Percentiles rank a stretch among this genome's conserved stretches.
These are phyloP conservation scores for Thermothielavioides terrestris DNA, from an alignment of 495 filamentous ascomycete genomes.

Conservation along the genomic window DNA sequence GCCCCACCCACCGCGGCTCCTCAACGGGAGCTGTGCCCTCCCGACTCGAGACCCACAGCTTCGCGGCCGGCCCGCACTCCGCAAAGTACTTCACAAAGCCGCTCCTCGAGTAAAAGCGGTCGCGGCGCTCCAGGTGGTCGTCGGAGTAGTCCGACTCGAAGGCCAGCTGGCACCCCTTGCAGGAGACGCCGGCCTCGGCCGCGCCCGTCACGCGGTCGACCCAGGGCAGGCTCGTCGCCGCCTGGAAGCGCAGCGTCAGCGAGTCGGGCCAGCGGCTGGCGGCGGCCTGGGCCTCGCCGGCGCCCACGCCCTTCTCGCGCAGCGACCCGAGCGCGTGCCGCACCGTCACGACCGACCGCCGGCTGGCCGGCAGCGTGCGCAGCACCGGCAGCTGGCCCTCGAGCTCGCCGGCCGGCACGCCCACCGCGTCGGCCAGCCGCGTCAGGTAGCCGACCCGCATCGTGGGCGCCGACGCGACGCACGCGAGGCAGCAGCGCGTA, in stretches of 20 bases:
- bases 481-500: constrained; percentile 4
- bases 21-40: not conserved
- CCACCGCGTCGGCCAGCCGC: constrained; percentile 1
- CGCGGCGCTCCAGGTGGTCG: constrained; percentile 2
- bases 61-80: not conserved
- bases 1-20: not conserved
- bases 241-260: constrained; percentile 7
- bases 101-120: not conserved
- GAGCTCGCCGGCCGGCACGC: not conserved
- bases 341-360: not conserved
- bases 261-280: constrained; percentile 1
- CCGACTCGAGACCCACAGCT: not conserved
- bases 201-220: not conserved
- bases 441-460: constrained; percentile 1
- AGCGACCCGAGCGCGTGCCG: not conserved
- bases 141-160: constrained; percentile 5
- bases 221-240: constrained; percentile 4
- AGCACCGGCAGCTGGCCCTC: not conserved
- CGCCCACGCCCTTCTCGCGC: not conserved
- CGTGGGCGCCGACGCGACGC: constrained; percentile 3
- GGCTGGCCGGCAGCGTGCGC: constrained; percentile 7
- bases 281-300: not conserved
- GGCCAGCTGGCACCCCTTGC: constrained; percentile 6
- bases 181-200: constrained; percentile 1
- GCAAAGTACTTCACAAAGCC: constrained; percentile 1